Percentiles rank a stretch among this genome's conserved stretches.
phyloP scores from a whole-genome alignment of 139 green algal species.

The Edaphochlamys debaryana region DNA sequence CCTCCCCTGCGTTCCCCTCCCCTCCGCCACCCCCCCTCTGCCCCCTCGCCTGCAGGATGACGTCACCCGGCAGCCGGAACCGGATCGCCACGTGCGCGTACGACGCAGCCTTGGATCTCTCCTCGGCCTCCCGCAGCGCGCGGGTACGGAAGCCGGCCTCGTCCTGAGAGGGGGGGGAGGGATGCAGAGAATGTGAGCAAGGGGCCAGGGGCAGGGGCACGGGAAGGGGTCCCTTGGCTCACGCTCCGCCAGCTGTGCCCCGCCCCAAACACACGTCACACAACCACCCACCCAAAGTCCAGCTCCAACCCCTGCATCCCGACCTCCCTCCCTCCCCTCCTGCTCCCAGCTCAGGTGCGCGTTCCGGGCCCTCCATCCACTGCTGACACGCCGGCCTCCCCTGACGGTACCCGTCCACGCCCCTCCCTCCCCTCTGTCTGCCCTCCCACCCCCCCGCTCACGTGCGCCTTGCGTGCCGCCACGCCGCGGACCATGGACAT shows the following conservation, averaged over 20 bases:
- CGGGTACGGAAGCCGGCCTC: conserved; percentile 7
- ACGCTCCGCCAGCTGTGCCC: too few relatives aligned
- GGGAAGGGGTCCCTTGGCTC: too few relatives aligned
- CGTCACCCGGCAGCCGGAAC: conserved; percentile 17
- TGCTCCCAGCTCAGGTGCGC: too few relatives aligned
- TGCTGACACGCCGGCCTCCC: too few relatives aligned
- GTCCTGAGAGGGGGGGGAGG: conserved; percentile 1
- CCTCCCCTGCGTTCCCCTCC: not conserved
- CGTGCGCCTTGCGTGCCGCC: not conserved
- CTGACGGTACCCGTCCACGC: too few relatives aligned
- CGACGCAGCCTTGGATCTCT: not conserved
- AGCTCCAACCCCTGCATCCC: not conserved
- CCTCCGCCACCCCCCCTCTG: not conserved
- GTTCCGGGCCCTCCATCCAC: too few relatives aligned
- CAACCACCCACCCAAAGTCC: too few relatives aligned
- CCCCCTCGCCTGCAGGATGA: conserved; percentile 33
- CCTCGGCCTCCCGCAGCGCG: conserved; percentile 31
- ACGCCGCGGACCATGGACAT: not conserved
- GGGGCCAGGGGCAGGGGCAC: too few relatives aligned
- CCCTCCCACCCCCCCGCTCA: not conserved
- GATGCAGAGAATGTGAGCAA: too few relatives aligned
- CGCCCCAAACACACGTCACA: too few relatives aligned
- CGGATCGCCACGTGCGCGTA: conserved; percentile 32
- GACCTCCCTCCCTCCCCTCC: not conserved
- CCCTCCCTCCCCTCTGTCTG: not conserved